Base-by-base conservation (phyloP, 371 early-diverging fungal species). In the Apophysomyces elegans region DNA sequence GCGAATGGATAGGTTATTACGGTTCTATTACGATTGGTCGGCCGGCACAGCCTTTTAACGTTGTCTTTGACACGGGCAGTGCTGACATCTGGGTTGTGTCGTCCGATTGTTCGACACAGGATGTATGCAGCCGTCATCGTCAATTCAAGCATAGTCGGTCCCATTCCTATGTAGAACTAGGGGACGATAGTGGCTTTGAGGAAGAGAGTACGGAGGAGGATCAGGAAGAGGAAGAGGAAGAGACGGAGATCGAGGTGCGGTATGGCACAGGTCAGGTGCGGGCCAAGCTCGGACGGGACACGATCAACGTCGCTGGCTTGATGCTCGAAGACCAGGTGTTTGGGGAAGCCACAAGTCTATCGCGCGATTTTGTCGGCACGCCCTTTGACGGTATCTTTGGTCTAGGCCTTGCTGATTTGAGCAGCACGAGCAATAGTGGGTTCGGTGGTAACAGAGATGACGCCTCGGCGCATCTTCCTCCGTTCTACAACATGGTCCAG, bases 41-140 rank as follows among this genome's bases (percentile, higher is more conserved):
- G 6, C 93, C 93, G 7, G 83, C 88, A 1, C 91, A 92, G 64
- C 64, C 35, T 32, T 88, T 92, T 65, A 75, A 81, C 21, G 84
- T 92, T 5, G 79, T 90, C 6, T 90, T 93, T 68, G 93, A 93
- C 64, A 93, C 93, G 0, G 93, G 92, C 0, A 90, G 91, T 32
- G 78, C 88, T 32, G 88, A 92, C 62, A 63, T 91, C 44, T 92
- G 93, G 93, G 96, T 99, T n/a, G 96, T 98, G 0, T 95, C 95
- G 14, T 88, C 91, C 2, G 82, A 89, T 62, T 98, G 98, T 84
- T 69, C 76, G 36, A 91, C 91, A 1, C 90, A 91, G 56, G 91
- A 93, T 1, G 59, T 76, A 1, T 80, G 80, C 41, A 35, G 37
- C 6, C 54, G 63, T 21, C 77, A 76, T 13, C 60, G 62, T 13